Percentiles rank a stretch among this genome's conserved stretches.
phyloP scores from a whole-genome alignment of 2,329 filamentous ascomycete species.

The Venturia aucupariae region DNA sequence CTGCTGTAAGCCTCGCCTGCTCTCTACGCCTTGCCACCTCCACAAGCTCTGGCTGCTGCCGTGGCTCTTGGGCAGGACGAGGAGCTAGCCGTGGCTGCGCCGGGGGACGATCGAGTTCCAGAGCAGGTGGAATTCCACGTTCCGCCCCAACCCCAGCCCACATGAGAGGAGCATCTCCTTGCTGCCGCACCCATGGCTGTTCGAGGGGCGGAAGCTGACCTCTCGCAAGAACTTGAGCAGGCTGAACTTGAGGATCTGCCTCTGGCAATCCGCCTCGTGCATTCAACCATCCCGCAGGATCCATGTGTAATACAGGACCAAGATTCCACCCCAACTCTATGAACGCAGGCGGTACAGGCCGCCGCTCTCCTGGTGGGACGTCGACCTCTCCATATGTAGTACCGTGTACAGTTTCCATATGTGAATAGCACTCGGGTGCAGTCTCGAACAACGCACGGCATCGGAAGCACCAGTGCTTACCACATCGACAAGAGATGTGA shows the following conservation, averaged over 20 bases:
- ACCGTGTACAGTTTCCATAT: not conserved
- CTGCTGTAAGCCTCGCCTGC: not conserved
- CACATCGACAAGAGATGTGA: not conserved
- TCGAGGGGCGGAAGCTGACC: too few species aligned
- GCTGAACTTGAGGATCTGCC: too few species aligned
- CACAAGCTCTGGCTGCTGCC: too few species aligned
- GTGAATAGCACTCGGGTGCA: not conserved
- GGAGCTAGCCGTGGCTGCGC: not conserved
- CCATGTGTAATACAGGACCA: not conserved
- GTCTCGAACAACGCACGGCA: not conserved
- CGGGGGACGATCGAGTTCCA: not conserved
- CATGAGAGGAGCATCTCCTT: too few species aligned
- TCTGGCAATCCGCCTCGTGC: too few species aligned
- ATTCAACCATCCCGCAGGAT: too few species aligned
- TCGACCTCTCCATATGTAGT: not conserved
- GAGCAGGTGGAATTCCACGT: not conserved
- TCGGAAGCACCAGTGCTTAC: constrained; percentile 1
- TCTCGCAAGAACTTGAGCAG: too few species aligned
- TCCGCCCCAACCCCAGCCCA: not conserved
- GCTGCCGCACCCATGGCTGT: too few species aligned
- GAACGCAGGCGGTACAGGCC: too few species aligned
- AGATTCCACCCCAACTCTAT: too few species aligned
- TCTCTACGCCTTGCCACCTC: not conserved
- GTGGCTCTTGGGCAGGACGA: not conserved
- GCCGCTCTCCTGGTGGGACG: too few species aligned